phyloP scores from a whole-genome alignment of 768 basidiomycete species.

The Ramaria sp. region DNA sequence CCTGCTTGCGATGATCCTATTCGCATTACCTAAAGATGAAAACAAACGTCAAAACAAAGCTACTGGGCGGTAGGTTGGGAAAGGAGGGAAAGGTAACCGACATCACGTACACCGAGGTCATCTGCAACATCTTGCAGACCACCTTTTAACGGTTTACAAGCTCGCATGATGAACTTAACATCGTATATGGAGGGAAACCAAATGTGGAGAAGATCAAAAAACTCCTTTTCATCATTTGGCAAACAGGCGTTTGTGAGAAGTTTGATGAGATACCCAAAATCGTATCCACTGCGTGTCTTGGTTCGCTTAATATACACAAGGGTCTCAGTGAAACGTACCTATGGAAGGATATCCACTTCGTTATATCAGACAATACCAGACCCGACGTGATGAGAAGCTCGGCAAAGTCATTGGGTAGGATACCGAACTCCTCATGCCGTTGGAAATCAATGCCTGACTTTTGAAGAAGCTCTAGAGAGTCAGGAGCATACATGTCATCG shows the following conservation, averaged over 20 bases:
- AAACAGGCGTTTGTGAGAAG: constrained; percentile 78
- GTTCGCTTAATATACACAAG: neutral
- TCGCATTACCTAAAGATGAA: constrained; percentile 57
- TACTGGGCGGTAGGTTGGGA: neutral
- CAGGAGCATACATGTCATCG: constrained; percentile 98
- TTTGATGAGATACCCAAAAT: constrained; percentile 98
- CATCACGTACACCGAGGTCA: constrained; percentile 70
- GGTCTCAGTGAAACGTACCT: constrained; percentile 46
- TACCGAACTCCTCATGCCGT: constrained; percentile 86
- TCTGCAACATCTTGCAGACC: constrained; percentile 95
- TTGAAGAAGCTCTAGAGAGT: constrained; percentile 87
- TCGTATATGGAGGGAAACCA: constrained; percentile 99
- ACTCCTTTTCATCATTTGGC: constrained; percentile 79
- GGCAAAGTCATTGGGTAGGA: constrained; percentile 87
- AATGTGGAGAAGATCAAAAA: constrained; percentile 74
- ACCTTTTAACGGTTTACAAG: constrained; percentile 69
- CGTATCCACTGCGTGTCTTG: constrained; percentile 66
- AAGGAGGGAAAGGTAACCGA: neutral
- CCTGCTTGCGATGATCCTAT: constrained; percentile 92
- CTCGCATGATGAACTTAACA: constrained; percentile 93
- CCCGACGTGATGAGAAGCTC: constrained; percentile 96
- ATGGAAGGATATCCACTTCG: constrained; percentile 96
- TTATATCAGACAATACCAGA: constrained; percentile 77
- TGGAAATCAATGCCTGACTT: constrained; percentile 96
- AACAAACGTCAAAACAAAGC: neutral